Evolutionary conservation across 768 basidiomycete genomes (phyloP).

Genomic region (Rhizopogon roseolus): DNA sequence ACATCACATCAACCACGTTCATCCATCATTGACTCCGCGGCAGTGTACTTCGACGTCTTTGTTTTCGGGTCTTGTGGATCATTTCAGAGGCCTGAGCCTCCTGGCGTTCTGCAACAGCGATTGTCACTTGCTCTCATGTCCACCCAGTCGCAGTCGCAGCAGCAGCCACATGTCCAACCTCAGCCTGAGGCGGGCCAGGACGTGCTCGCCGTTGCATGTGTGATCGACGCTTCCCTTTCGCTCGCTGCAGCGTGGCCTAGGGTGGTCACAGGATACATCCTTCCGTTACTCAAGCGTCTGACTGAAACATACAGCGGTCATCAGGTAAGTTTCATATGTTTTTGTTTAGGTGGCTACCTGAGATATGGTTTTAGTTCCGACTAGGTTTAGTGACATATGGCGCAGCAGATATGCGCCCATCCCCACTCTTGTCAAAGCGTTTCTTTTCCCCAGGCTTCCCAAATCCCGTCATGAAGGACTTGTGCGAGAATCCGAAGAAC

Average conservation of each 20-base stretch:
- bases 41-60: background rate
- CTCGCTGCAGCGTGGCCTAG: slow-evolving; percentile 50
- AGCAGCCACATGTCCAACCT: background rate
- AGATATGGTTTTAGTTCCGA: slow-evolving; percentile 24
- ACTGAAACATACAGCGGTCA: slow-evolving; percentile 34
- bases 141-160: no score
- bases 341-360: background rate
- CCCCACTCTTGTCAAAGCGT: slow-evolving; percentile 50
- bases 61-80: background rate
- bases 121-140: no score
- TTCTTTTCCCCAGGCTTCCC: slow-evolving; percentile 46
- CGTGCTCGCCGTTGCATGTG: slow-evolving; percentile 46
- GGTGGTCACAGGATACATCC: slow-evolving; percentile 43
- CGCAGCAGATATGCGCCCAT: slow-evolving; percentile 48
- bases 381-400: slow-evolving; percentile 63
- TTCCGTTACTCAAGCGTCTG: slow-evolving; percentile 48
- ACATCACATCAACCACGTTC: background rate
- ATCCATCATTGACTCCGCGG: slow-evolving; percentile 1
- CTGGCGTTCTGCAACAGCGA: background rate
- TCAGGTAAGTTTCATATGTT: slow-evolving; percentile 27
- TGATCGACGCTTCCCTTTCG: slow-evolving; percentile 56
- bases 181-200: slow-evolving; percentile 17
- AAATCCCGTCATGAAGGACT: slow-evolving; percentile 33
- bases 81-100: background rate
- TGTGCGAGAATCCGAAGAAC: slow-evolving; percentile 41